phyloP scores from a whole-genome alignment of 768 basidiomycete species.

The Russula virescens region DNA sequence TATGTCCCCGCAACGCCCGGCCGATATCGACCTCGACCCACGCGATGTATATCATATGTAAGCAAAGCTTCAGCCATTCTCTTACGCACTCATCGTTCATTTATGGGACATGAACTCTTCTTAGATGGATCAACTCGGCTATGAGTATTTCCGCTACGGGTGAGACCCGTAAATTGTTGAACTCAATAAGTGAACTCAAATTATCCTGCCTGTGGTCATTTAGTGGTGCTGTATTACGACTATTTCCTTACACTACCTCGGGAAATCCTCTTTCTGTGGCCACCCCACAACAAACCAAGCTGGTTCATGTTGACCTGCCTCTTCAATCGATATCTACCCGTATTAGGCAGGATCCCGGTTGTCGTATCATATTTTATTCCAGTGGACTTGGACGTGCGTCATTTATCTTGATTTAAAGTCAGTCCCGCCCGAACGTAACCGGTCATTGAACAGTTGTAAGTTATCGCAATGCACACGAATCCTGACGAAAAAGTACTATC shows the following conservation, averaged over 20 bases:
- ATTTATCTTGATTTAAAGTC: neutral
- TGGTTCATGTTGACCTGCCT: constrained; percentile 43
- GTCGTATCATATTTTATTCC: constrained; percentile 24
- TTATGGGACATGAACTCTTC: too few species aligned
- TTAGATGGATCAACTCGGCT: constrained; percentile 8
- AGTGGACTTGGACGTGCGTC: neutral
- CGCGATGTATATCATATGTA: neutral
- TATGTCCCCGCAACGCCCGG: constrained; percentile 2
- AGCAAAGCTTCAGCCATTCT: neutral
- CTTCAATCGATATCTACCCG: constrained; percentile 44
- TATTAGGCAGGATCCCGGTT: constrained; percentile 33
- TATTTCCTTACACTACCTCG: too few species aligned
- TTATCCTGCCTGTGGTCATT: neutral
- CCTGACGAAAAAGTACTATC: too few species aligned
- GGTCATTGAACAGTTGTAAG: too few species aligned
- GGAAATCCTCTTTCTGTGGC: too few species aligned
- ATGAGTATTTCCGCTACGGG: neutral
- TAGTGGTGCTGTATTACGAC: constrained; percentile 31
- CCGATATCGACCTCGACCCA: neutral
- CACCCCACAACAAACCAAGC: too few species aligned
- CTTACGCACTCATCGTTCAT: too few species aligned
- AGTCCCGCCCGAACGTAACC: neutral
- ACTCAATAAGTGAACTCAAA: neutral
- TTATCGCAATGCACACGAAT: too few species aligned
- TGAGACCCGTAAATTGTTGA: neutral